Evolutionary conservation across 2,329 filamentous ascomycete species (phyloP), one percentile per base, ranked within the genome.

Genomic region (Beauveria scarabaeidicola): DNA sequence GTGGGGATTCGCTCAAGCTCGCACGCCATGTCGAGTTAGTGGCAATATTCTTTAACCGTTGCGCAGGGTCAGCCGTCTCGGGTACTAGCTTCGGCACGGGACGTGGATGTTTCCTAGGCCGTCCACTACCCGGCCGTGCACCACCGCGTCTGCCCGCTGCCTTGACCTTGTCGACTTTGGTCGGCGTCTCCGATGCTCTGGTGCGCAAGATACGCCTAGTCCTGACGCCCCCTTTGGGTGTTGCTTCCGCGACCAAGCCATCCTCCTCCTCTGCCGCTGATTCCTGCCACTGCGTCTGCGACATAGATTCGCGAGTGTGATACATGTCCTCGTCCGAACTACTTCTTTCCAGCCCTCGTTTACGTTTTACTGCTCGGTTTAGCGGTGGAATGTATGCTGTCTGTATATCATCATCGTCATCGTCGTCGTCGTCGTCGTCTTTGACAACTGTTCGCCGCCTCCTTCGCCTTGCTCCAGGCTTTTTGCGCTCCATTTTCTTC

Each of bases 31-130:
- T 29, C 11, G 46, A 17, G 15, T 36, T 51, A 13, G 36, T 47
- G 13, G 44, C 32, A n/a, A 19, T 29, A 21, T 51, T 36, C n/a
- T 21, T 17, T n/a, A 29, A 4, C n/a, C 32, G 38, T 36, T 41
- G 36, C 19, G 19, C 4, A 10, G 54, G 8, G 8, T 56, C n/a
- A 23, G 48, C 36, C 36, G 25, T 43, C 25, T 44, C 38, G 29
- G 10, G 17, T 3, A 17, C 23, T 40, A 63, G 53, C 57, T 68
- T 68, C 9, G 63, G 64, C 21, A 58, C 63, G 17, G 63, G 61
- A 46, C 69, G 69, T 36, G 70, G 72, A 43, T 74, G 71, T 64
- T 74, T 74, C 65, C 73, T 72, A 67, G 73, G 73, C 50, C 73
- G 67, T 29, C 73, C 73, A 60, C 73, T 74, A 11, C 73, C 72